Base-by-base conservation (phyloP, 306 rosid species). In the Vigna unguiculata region DNA sequence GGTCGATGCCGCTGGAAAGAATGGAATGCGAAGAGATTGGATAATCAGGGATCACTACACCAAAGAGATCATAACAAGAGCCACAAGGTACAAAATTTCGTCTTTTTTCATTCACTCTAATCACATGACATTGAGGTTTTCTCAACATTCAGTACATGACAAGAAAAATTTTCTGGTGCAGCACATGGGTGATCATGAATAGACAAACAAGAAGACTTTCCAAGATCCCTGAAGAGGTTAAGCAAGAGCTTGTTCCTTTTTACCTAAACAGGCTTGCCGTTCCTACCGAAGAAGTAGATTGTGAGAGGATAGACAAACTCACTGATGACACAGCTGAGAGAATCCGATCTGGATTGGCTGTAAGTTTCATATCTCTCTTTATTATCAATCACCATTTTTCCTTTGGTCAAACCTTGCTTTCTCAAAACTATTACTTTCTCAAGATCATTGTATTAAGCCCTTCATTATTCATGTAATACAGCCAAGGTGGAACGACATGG, bases 401-500 rank as follows among this genome's bases (percentile, higher is more conserved):
- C n/a, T n/a, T n/a, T n/a, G n/a, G n/a, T n/a, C n/a, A n/a, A n/a
- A n/a, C n/a, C n/a, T n/a, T n/a, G n/a, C n/a, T n/a, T n/a, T n/a
- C n/a, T n/a, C n/a, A n/a, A n/a, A n/a, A n/a, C n/a, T n/a, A 28
- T 28, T 28, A 28, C 32, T 28, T 20, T 55, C 7, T 55, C 24
- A 5, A 57, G 5, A 62, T 62, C 19, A 6, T 41, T 65, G 47
- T 34, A 46, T 34, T 64, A 16, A 74, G 12, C 45, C 7, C 11
- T 66, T 34, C 43, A 36, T 59, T 40, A 8, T 25, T 11, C 9
- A 7, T 68, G 14, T 7, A 63, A 34, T 53, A 19, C 87, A 94
- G 97, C 97, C 98, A 14, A 90, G 97, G 86, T 92, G 98, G 98
- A 95, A 88, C 21, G 98, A 95, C 80, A 92, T 95, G 97, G 97